These are phyloP conservation scores for Septoria linicola DNA, from an alignment of 2,329 filamentous ascomycete species.

Conservation along the genomic window DNA sequence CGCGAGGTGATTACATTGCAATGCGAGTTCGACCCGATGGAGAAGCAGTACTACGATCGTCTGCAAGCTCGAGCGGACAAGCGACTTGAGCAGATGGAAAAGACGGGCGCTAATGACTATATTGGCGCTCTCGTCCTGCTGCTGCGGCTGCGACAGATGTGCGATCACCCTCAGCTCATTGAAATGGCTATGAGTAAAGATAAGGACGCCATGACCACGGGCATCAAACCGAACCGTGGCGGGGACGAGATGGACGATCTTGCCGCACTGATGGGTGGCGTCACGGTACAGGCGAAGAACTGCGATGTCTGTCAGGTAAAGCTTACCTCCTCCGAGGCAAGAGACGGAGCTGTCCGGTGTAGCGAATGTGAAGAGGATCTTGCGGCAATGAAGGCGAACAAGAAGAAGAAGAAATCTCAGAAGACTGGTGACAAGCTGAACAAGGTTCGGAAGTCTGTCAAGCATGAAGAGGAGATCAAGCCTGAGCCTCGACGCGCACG, in stretches of 20 bases:
- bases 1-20: conserved; percentile 81
- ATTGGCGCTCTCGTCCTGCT: conserved; percentile 90
- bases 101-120: conserved; percentile 75
- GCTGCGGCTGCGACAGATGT: conserved; percentile 86
- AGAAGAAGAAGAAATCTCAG: conserved; percentile 40
- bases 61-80: conserved; percentile 81
- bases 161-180: conserved; percentile 88
- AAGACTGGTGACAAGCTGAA: conserved; percentile 24
- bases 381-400: conserved; percentile 54
- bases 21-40: conserved; percentile 73
- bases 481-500: conserved; percentile 39
- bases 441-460: conserved; percentile 15
- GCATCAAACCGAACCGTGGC: conserved; percentile 46
- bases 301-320: conserved; percentile 81
- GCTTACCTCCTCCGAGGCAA: conserved; percentile 58
- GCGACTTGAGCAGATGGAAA: conserved; percentile 75
- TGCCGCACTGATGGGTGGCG: conserved; percentile 79
- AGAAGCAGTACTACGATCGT: conserved; percentile 81
- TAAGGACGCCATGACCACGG: conserved; percentile 74
- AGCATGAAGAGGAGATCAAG: conserved; percentile 31
- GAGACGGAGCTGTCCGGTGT: conserved; percentile 60
- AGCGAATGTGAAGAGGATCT: conserved; percentile 73
- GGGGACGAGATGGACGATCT: conserved; percentile 74
- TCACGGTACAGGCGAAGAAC: conserved; percentile 73
- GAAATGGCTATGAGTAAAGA: conserved; percentile 83